Evolutionary conservation across 768 basidiomycete species (phyloP), one percentile per base, ranked within the genome.

Genomic region (Gautieria morchelliformis): DNA sequence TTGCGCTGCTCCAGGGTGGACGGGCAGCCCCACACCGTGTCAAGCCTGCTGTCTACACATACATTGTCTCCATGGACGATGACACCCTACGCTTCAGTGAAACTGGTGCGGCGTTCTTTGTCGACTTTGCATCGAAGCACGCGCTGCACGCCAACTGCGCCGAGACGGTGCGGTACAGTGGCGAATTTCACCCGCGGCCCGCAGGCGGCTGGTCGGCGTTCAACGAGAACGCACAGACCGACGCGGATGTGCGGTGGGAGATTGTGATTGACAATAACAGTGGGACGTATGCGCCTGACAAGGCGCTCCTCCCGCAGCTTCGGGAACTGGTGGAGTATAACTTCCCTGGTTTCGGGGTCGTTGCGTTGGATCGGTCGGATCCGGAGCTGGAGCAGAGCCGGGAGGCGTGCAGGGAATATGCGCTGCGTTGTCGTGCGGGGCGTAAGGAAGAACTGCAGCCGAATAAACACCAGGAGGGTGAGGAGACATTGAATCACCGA

Each of bases 71-170:
- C 4, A 72, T 79, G 5, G 82, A 85, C 54, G 89, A 88, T 69
- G 81, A 88, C 60, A 78, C 86, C 9, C 76, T 90, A 61, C 79
- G 89, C 20, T 91, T 92, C 70, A 89, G 87, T 27, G 89, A 91
- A 68, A 93, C 89, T 3, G 89, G 89, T 15, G 87, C 88, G 11
- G 84, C 87, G 35, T 92, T 92, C 71, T 88, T 89, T 63, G 87
- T 90, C 60, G 87, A 91, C 69, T 85, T 91, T 66, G 85, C 84
- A 44, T 87, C 85, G 27, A 93, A 93, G 70, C 91, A 93, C 65
- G 90, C 88, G 5, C 75, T 93, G 66, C 89, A 92, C 70, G 75
- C 83, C 42, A 87, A 89, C 66, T 88, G 87, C 65, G 75, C 76
- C 15, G 74, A 77, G 59, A 68, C 71, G 15, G 88, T 90, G 59